Evolutionary conservation across 2,329 filamentous ascomycete species (phyloP).

Genomic region (Talaromyces funiculosus): DNA sequence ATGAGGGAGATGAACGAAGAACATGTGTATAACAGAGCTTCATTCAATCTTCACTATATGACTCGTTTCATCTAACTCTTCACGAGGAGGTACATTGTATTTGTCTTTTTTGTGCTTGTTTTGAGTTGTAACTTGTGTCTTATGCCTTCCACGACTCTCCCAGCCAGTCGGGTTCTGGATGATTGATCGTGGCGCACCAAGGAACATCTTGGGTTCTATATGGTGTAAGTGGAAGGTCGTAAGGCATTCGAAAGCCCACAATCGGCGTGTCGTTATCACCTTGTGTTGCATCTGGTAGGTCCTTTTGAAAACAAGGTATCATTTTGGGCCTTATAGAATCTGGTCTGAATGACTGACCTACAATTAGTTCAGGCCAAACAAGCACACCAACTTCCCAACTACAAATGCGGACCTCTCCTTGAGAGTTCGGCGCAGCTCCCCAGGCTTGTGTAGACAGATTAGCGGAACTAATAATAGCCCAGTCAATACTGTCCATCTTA

Average conservation of each 20-base stretch:
- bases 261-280: slow-evolving; percentile 21
- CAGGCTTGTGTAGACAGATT: slow-evolving; percentile 86
- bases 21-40: not conserved
- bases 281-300: slow-evolving; percentile 38
- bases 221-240: slow-evolving; percentile 65
- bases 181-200: slow-evolving; percentile 64
- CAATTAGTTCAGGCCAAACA: slow-evolving; percentile 64
- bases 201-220: slow-evolving; percentile 63
- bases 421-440: slow-evolving; percentile 59
- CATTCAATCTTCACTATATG: not conserved
- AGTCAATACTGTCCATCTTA: slow-evolving; percentile 56
- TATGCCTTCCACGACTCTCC: slow-evolving; percentile 38
- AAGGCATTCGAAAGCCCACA: slow-evolving; percentile 75
- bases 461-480: slow-evolving; percentile 85
- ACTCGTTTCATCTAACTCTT: not conserved
- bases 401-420: slow-evolving; percentile 62
- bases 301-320: slow-evolving; percentile 61
- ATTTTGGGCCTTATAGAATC: slow-evolving; percentile 44
- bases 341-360: slow-evolving; percentile 18
- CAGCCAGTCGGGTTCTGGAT: slow-evolving; percentile 59
- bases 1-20: not conserved
- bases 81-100: not conserved
- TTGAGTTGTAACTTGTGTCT: too few species aligned
- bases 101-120: not conserved
- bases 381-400: slow-evolving; percentile 82